A percentile compares a stretch with the other conserved stretches of the same genome.
phyloP scores from a whole-genome alignment of 202 grass and related monocot species.

The Zoysia matrella region DNA sequence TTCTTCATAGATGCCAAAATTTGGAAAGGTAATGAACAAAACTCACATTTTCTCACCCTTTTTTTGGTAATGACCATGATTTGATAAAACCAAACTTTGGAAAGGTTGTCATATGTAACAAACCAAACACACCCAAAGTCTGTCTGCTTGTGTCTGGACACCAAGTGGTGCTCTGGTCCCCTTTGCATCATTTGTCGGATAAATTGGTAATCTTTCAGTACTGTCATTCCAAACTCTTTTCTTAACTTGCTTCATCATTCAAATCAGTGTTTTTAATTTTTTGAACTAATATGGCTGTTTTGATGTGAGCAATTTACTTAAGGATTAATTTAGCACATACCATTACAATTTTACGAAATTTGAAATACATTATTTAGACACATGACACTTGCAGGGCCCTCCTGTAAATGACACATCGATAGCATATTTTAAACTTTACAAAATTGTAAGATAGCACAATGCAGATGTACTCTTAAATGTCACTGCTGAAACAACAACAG shows the following conservation, averaged over 20 bases:
- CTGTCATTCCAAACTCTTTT: background rate
- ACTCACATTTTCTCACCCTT: too few relatives aligned
- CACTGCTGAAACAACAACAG: background rate
- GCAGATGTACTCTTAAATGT: conserved; percentile 31
- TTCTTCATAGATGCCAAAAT: too few relatives aligned
- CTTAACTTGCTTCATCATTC: background rate
- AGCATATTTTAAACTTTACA: too few relatives aligned
- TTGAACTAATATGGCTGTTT: background rate
- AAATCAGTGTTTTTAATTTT: background rate
- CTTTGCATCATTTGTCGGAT: background rate
- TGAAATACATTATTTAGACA: too few relatives aligned
- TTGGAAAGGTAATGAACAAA: too few relatives aligned
- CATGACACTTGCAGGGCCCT: too few relatives aligned
- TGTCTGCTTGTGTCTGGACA: conserved; percentile 19
- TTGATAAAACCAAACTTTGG: too few relatives aligned
- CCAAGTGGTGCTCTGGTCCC: conserved; percentile 31
- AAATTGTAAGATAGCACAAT: background rate
- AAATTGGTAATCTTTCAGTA: background rate
- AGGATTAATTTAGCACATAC: too few relatives aligned
- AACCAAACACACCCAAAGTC: background rate
- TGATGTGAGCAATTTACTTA: background rate
- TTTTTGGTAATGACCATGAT: too few relatives aligned
- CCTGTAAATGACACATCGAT: too few relatives aligned
- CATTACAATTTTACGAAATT: too few relatives aligned
- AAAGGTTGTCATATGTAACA: too few relatives aligned